Base-by-base conservation (phyloP, 1,284 basidiomycete species). In the Tilletia horrida region DNA sequence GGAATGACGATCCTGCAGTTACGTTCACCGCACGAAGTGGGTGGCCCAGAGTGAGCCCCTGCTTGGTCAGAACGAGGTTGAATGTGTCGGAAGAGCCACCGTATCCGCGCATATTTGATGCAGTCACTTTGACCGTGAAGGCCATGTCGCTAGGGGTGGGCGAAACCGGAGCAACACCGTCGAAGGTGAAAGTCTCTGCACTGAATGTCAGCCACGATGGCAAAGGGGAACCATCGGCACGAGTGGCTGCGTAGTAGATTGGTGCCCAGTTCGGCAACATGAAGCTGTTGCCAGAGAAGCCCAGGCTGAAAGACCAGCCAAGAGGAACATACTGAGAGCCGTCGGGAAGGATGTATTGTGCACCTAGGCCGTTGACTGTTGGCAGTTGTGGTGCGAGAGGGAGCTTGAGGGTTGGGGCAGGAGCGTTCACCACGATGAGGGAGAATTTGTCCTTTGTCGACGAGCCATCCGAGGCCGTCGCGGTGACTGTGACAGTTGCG, bases 291-390 rank as follows among this genome's bases (percentile, higher is more conserved):
- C 87, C 85, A 50, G 88, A 84, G 75, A 96, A 88, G 11, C 93
- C 94, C 67, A 97, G 86, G 75, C 91, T 93, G 83, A 95, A 97
- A 0, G 91, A 92, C 92, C 93, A 96, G 35, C 85, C 84, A 1
- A 87, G 87, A 0, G 92, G 93, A 9, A 95, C 86, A 55, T 92
- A 86, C 66, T 96, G 81, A 2, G 73, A 72, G 29, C 76, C 76
- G 11, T 71, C 71, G 14, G 77, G 72, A n/a, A 80, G 59, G 63
- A 81, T 76, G 42, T 71, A 71, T 2, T 69, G 66, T 1, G 66
- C 40, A 2, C 78, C 77, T 43, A 81, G 72, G 14, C 71, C 71
- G 13, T 72, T 74, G 48, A 65, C 14, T 40, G 67, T 57, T 13
- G 79, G 77, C 27, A 81, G 71, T 67, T 81, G 80, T 47, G 73